Evolutionary conservation across 805 yeast genomes (phyloP), one percentile per base, ranked within the genome.

Genomic region (Pichia rugopelliculosa): DNA sequence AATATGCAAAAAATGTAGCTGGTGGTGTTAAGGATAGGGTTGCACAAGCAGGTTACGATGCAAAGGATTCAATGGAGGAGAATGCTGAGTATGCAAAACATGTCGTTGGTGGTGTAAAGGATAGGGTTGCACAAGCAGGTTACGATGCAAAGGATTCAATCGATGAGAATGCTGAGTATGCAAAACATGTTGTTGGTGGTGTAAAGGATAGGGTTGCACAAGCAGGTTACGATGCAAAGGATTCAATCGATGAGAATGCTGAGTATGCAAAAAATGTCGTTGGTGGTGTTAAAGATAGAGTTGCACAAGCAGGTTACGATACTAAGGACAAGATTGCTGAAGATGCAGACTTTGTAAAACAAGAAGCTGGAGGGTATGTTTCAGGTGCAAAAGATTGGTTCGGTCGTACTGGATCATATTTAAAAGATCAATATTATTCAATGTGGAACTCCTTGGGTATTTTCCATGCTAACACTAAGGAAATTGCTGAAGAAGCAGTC

Each of bases 401-500:
- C 10, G 27, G 23, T 6, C 33, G 24, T 23, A 34, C 39, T n/a
- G 46, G 26, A 10, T 13, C 25, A 6, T 41, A 17, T 12, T 20
- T 39, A 2, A 45, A 45, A 20, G 40, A 39, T 20, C 46, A 51
- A 18, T 51, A 51, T 24, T 23, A 44, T 15, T 38, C 45, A 4
- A 36, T 51, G 25, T 49, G 54, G 27, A 46, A 49, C 17, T 36
- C 41, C 24, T 10, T 48, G 8, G 64, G 62, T 2, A 44, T 49
- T 10, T 47, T 60, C 6, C 53, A 50, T 9, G 48, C 53, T 22
- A 51, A 53, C 20, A 51, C 60, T 1, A 42, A 54, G 34, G 64
- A 59, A 33, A 47, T 59, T 10, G 60, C 65, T 12, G 56, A 61
- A 47, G 50, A 54, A 33, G 56, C 57, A 21, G 44, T 49, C 24